Percentiles rank a stretch among this genome's conserved stretches.
Conservation (phyloP, 1,139 yeast genomes). For the Arxiozyma slooffiae region DNA sequence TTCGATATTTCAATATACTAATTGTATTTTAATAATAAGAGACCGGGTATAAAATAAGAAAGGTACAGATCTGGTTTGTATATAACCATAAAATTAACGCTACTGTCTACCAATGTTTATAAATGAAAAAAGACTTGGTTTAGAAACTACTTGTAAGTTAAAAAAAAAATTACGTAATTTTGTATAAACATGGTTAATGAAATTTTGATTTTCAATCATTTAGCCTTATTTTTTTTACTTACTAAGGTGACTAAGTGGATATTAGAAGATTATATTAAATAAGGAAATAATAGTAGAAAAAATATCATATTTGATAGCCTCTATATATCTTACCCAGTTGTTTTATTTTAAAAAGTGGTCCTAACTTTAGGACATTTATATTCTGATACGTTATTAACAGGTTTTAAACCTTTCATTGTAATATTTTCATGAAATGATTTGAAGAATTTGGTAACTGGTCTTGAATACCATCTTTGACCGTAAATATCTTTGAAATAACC, state of each 20-base stretch:
- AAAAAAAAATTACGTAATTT: background rate
- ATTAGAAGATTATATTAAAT: too few relatives aligned
- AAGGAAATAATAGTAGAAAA: background rate
- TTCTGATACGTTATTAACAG: conserved; percentile 7
- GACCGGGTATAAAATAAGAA: too few relatives aligned
- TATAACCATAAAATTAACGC: background rate
- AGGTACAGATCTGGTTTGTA: background rate
- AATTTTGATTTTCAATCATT: background rate
- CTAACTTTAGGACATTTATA: conserved; percentile 10
- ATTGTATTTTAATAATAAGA: too few relatives aligned
- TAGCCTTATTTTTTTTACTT: background rate
- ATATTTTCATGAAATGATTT: conserved; percentile 26
- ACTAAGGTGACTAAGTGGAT: too few relatives aligned
- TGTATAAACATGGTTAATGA: background rate
- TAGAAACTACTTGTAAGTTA: too few relatives aligned
- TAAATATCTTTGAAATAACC: conserved; percentile 44
- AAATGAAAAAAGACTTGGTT: background rate
- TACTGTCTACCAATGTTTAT: background rate
- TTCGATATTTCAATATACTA: too few relatives aligned
- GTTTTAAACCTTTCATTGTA: conserved; percentile 12
- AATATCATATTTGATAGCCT: too few relatives aligned
- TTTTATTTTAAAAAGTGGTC: conserved; percentile 11
- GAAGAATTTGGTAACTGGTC: conserved; percentile 34
- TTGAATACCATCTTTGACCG: conserved; percentile 47
- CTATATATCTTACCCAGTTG: background rate